Evolutionary conservation across 371 early-diverging fungal species (phyloP).

Genomic region (Catenaria anguillulae): DNA sequence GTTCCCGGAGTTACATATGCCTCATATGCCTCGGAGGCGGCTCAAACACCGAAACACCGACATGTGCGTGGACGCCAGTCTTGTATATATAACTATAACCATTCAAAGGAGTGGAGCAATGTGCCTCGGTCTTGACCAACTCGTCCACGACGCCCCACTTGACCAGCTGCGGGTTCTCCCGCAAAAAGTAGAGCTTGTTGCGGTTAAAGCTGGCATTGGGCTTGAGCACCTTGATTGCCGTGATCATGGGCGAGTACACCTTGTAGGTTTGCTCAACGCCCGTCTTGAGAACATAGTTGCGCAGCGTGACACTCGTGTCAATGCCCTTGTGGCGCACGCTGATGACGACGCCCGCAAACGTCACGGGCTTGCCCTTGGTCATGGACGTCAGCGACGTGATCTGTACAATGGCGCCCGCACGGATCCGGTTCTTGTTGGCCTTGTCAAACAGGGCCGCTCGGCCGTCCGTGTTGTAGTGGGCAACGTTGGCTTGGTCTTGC

Average conservation of each 20-base stretch:
- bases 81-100: too few relatives aligned
- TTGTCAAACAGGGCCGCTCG: constrained; percentile 40
- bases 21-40: too few relatives aligned
- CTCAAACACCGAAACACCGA: too few relatives aligned
- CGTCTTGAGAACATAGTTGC: constrained; percentile 62
- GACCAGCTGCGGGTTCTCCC: constrained; percentile 58
- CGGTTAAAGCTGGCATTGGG: constrained; percentile 49
- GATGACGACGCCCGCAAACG: constrained; percentile 63
- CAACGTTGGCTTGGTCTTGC: background rate
- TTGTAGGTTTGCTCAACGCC: constrained; percentile 68
- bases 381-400: constrained; percentile 56
- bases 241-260: constrained; percentile 68
- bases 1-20: too few relatives aligned
- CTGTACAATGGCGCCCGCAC: constrained; percentile 51
- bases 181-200: constrained; percentile 62
- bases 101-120: too few relatives aligned
- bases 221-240: constrained; percentile 53
- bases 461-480: constrained; percentile 3
- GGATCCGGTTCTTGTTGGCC: constrained; percentile 32
- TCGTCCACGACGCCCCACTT: constrained; percentile 34
- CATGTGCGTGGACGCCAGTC: too few relatives aligned
- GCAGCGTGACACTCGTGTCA: constrained; percentile 58
- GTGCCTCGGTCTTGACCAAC: constrained; percentile 27
- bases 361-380: constrained; percentile 44
- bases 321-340: constrained; percentile 65